Conservation (phyloP, 352 stramenopile genomes). For the Globisporangium heterothallicum region DNA sequence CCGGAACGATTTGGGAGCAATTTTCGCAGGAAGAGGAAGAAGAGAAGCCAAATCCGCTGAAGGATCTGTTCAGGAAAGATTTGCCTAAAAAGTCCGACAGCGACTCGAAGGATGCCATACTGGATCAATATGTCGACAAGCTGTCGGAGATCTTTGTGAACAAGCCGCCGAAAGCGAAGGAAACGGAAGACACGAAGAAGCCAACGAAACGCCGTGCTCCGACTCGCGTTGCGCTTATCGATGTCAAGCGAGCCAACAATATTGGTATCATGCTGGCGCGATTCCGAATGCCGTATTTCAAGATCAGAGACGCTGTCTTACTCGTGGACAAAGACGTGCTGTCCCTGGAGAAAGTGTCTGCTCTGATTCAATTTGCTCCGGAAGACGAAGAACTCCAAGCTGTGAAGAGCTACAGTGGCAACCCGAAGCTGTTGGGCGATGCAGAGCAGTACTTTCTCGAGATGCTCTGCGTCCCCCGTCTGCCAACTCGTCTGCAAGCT, state of each 20-base stretch:
- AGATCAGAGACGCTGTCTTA: slow-evolving; percentile 72
- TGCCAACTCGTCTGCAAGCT: slow-evolving; percentile 63
- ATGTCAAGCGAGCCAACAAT: slow-evolving; percentile 82
- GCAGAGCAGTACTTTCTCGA: slow-evolving; percentile 77
- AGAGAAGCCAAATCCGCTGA: slow-evolving; percentile 18
- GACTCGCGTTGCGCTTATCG: slow-evolving; percentile 73
- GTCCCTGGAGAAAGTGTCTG: slow-evolving; percentile 64
- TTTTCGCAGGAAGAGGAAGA: slow-evolving; percentile 31
- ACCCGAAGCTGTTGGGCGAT: slow-evolving; percentile 71
- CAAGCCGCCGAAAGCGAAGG: slow-evolving; percentile 60
- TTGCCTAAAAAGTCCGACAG: slow-evolving; percentile 7
- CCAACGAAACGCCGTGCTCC: slow-evolving; percentile 46
- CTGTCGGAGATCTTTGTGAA: slow-evolving; percentile 79
- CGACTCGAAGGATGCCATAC: slow-evolving; percentile 35
- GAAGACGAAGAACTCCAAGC: slow-evolving; percentile 66
- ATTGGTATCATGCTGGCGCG: slow-evolving; percentile 84
- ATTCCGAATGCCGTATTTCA: slow-evolving; percentile 77
- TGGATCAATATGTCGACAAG: slow-evolving; percentile 66
- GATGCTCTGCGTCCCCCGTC: slow-evolving; percentile 56
- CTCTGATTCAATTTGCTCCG: slow-evolving; percentile 74
- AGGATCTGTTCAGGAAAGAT: slow-evolving; percentile 27
- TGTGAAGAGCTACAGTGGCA: slow-evolving; percentile 53
- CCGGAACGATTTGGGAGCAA: slow-evolving; percentile 73
- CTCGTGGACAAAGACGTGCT: slow-evolving; percentile 74
- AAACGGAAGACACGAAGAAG: slow-evolving; percentile 41